These are phyloP conservation scores for Phytophthora foliorum DNA, from an alignment of 352 stramenopile species.

Conservation along the genomic window DNA sequence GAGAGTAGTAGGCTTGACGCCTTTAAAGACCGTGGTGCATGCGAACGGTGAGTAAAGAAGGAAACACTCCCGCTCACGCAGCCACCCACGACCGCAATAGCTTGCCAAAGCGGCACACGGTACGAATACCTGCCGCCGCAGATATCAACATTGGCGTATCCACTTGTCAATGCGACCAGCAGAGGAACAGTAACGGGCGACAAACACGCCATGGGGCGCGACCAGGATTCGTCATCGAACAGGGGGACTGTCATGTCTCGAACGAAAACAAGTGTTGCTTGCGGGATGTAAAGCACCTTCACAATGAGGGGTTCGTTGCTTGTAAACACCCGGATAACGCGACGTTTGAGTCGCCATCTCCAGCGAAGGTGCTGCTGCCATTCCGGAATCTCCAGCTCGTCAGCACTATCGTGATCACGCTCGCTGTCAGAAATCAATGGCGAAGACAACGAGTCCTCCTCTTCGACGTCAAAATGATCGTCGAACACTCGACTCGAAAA, in stretches of 20 bases:
- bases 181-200: constrained; percentile 87
- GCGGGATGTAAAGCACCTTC: constrained; percentile 65
- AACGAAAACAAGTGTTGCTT: constrained; percentile 57
- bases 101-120: constrained; percentile 55
- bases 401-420: constrained; percentile 23
- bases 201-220: constrained; percentile 84
- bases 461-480: constrained; percentile 68
- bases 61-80: constrained; percentile 73
- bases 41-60: constrained; percentile 73
- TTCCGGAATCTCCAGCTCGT: constrained; percentile 59
- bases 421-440: constrained; percentile 69
- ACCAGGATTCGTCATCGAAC: constrained; percentile 78
- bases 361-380: constrained; percentile 81
- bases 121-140: constrained; percentile 27
- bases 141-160: constrained; percentile 39
- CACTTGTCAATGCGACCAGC: constrained; percentile 82
- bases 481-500: constrained; percentile 67
- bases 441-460: constrained; percentile 63
- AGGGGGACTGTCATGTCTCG: constrained; percentile 80
- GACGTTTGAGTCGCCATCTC: constrained; percentile 70
- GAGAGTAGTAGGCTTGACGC: constrained; percentile 67
- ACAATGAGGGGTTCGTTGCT: constrained; percentile 52
- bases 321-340: constrained; percentile 52
- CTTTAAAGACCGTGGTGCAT: constrained; percentile 55
- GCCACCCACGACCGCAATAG: constrained; percentile 33